A percentile compares a stretch with the other conserved stretches of the same genome.
Conservation (phyloP, 1,284 basidiomycete genomes). For the Ceratorhiza oryzae-sativae region DNA sequence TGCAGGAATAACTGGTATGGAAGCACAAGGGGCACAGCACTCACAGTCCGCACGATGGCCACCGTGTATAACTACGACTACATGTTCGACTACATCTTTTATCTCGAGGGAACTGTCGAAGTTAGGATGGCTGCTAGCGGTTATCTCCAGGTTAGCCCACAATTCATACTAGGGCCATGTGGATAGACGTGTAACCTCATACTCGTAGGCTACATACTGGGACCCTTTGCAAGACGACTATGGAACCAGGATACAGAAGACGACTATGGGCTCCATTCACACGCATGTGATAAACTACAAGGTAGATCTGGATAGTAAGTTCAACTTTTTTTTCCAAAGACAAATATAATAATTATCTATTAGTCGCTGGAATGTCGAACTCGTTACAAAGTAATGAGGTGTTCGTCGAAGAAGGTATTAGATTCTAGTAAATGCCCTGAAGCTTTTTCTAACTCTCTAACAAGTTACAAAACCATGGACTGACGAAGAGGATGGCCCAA, state of each 20-base stretch:
- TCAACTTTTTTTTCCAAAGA: neutral
- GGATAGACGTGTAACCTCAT: slow-evolving; percentile 59
- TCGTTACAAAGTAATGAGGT: slow-evolving; percentile 63
- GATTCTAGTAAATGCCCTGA: slow-evolving; percentile 37
- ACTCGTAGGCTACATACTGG: slow-evolving; percentile 43
- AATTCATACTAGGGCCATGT: slow-evolving; percentile 47
- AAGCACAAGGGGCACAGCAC: slow-evolving; percentile 17
- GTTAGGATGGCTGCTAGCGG: slow-evolving; percentile 70
- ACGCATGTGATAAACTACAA: slow-evolving; percentile 74
- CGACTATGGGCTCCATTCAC: slow-evolving; percentile 70
- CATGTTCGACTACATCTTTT: slow-evolving; percentile 70
- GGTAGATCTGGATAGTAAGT: slow-evolving; percentile 46
- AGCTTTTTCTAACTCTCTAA: neutral
- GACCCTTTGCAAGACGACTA: slow-evolving; percentile 52
- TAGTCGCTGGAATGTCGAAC: slow-evolving; percentile 65
- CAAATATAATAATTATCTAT: no score
- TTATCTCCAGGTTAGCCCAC: slow-evolving; percentile 64
- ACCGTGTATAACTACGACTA: slow-evolving; percentile 42
- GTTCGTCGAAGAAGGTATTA: slow-evolving; percentile 58
- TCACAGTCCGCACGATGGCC: slow-evolving; percentile 31
- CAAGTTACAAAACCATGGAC: slow-evolving; percentile 54
- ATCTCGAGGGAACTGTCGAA: slow-evolving; percentile 70
- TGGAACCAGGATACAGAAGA: slow-evolving; percentile 63
- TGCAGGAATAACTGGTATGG: slow-evolving; percentile 37
- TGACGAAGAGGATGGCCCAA: slow-evolving; percentile 66